A percentile compares a stretch with the other conserved stretches of the same genome.
Conservation (phyloP, 2,329 filamentous ascomycete genomes). For the Chalaropsis ovoidea region DNA sequence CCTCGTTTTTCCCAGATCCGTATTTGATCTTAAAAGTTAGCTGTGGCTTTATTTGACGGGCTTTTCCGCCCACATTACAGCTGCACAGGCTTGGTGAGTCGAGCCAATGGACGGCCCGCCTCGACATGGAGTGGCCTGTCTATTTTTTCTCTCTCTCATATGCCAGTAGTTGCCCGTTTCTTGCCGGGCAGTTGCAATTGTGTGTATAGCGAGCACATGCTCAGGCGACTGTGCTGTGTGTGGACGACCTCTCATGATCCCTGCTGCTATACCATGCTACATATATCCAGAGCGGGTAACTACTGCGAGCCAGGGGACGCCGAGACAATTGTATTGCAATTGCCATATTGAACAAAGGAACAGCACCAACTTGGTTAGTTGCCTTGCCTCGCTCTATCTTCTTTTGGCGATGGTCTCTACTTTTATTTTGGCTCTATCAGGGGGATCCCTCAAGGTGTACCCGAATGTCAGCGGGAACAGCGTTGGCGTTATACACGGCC, state of each 20-base stretch:
- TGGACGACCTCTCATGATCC: no score
- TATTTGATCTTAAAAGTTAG: neutral
- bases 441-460: neutral
- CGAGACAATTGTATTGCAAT: constrained; percentile 13
- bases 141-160: no score
- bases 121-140: no score
- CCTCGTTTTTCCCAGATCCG: constrained; percentile 5
- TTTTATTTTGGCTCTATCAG: neutral
- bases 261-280: no score
- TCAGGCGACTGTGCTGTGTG: no score
- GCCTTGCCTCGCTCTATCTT: neutral
- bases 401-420: neutral
- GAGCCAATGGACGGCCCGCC: no score
- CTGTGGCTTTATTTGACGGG: neutral
- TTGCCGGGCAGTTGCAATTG: no score
- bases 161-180: no score
- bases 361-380: neutral
- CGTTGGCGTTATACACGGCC: neutral
- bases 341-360: constrained; percentile 10
- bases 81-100: no score
- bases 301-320: neutral
- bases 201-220: no score
- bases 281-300: constrained; percentile 1
- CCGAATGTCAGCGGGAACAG: neutral
- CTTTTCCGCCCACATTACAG: neutral